Conservation (phyloP, 78 protist species). For the Capsaspora owczarzaki region DNA sequence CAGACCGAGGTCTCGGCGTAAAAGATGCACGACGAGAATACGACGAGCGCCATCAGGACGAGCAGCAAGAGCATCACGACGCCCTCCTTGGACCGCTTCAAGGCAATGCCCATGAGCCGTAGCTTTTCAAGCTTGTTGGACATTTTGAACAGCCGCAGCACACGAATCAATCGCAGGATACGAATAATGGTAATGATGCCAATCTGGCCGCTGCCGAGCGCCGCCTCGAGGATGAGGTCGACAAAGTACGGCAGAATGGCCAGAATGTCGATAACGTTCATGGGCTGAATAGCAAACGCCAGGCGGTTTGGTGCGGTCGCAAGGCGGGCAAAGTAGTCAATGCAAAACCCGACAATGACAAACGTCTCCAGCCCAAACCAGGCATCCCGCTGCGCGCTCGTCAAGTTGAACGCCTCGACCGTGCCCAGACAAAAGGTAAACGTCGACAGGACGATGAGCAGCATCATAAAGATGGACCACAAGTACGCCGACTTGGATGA, state of each 20-base stretch:
- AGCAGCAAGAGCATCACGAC: conserved; percentile 5
- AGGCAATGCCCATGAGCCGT: not conserved
- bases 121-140: conserved; percentile 11
- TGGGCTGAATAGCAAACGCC: not conserved
- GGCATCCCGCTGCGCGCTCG: not conserved
- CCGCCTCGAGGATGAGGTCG: not conserved
- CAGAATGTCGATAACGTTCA: conserved; percentile 13
- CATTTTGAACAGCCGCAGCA: conserved; percentile 32
- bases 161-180: conserved; percentile 22
- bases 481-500: no score
- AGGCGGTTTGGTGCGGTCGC: not conserved
- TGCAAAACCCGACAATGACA: not conserved
- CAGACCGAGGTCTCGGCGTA: conserved; percentile 24
- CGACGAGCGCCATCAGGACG: conserved; percentile 10
- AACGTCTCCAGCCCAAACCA: not conserved
- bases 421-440: not conserved
- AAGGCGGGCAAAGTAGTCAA: not conserved
- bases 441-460: not conserved
- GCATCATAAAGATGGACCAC: no score
- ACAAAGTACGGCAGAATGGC: conserved; percentile 22
- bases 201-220: no score
- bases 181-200: not conserved
- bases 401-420: not conserved
- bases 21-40: conserved; percentile 19
- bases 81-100: not conserved